Evolutionary conservation across 768 basidiomycete species (phyloP).

Genomic region (Rhodotorula diobovata): DNA sequence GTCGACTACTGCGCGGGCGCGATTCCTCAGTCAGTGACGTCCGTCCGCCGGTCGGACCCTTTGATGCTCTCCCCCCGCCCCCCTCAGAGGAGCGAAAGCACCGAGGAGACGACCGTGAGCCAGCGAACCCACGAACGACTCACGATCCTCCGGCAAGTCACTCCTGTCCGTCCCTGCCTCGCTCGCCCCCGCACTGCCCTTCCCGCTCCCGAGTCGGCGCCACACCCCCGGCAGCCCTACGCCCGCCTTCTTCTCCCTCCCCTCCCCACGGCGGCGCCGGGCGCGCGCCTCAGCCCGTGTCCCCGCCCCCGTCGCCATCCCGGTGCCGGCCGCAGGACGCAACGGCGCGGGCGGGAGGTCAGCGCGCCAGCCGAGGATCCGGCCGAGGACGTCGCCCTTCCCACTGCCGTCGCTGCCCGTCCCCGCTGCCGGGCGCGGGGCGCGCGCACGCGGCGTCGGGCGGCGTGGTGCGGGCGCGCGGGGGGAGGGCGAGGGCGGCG

Average conservation of each 20-base stretch:
- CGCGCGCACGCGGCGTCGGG: background rate
- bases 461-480: background rate
- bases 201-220: background rate
- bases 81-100: too few species aligned
- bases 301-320: too few species aligned
- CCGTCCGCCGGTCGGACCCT: too few species aligned
- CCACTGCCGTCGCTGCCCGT: slow-evolving; percentile 9
- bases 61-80: too few species aligned
- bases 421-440: background rate
- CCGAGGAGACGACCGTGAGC: background rate
- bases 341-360: background rate
- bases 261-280: too few species aligned
- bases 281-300: too few species aligned
- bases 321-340: too few species aligned
- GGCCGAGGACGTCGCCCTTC: slow-evolving; percentile 38
- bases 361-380: slow-evolving; percentile 25
- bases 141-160: slow-evolving; percentile 33
- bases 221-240: background rate
- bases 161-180: background rate
- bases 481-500: background rate
- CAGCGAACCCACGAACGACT: background rate
- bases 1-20: slow-evolving; percentile 25
- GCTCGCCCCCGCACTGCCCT: background rate
- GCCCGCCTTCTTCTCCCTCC: background rate
- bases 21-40: too few species aligned